Evolutionary conservation across 805 yeast species (phyloP).

Genomic region (Candida maris): DNA sequence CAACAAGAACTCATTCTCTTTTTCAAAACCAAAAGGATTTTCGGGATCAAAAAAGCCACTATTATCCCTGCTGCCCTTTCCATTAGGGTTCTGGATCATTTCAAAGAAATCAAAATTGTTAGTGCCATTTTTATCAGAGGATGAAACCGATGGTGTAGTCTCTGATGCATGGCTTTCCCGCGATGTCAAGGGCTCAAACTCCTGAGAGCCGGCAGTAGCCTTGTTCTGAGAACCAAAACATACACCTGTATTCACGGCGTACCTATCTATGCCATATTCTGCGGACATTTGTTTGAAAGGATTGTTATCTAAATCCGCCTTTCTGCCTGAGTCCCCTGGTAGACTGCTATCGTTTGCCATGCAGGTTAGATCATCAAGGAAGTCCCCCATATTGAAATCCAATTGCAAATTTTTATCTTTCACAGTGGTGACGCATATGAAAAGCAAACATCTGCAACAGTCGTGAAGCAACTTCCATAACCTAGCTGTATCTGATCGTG

Average conservation of each 20-base stretch:
- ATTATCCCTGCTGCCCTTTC: background rate
- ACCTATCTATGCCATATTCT: background rate
- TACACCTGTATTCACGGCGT: background rate
- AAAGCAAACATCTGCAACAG: conserved; percentile 20
- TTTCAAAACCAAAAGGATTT: conserved; percentile 7
- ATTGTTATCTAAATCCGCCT: background rate
- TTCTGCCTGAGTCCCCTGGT: background rate
- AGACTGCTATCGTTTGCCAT: conserved; percentile 3
- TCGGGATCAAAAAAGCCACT: conserved; percentile 3
- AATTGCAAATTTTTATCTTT: conserved; percentile 12
- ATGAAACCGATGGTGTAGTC: background rate
- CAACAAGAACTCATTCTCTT: conserved; percentile 20
- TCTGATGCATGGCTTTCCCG: background rate
- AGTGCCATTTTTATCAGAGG: background rate
- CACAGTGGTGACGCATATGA: conserved; percentile 19
- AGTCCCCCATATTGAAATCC: conserved; percentile 19
- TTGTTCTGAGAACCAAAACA: background rate
- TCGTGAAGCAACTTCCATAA: conserved; percentile 19
- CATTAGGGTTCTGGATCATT: background rate
- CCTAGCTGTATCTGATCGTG: conserved; percentile 1
- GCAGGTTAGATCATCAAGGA: conserved; percentile 15
- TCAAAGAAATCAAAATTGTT: background rate
- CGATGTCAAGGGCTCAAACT: background rate
- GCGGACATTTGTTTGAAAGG: background rate
- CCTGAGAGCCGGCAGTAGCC: background rate